Conservation (phyloP, 768 basidiomycete genomes). For the Auriscalpium vulgare region DNA sequence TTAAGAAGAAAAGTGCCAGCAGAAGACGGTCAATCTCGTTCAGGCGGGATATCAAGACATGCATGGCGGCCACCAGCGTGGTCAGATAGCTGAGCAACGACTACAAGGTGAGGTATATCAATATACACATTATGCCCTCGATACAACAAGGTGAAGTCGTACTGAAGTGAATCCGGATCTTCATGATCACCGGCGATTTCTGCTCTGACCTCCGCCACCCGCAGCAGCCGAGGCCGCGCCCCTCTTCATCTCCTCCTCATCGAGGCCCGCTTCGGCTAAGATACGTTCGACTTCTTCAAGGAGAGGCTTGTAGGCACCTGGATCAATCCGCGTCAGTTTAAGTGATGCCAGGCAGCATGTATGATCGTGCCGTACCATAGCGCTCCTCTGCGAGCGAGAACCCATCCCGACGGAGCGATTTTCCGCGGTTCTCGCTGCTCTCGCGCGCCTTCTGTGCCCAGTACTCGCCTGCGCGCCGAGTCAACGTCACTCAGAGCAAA, state of each 20-base stretch:
- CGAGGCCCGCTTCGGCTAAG: constrained; percentile 73
- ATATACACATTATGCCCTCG: too few species aligned
- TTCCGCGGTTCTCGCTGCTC: constrained; percentile 60
- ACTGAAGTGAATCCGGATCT: too few species aligned
- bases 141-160: too few species aligned
- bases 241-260: constrained; percentile 71
- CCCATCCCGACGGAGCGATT: constrained; percentile 68
- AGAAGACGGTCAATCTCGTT: too few species aligned
- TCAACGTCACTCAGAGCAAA: too few species aligned
- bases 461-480: constrained; percentile 47
- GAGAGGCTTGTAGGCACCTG: constrained; percentile 76
- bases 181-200: constrained; percentile 33
- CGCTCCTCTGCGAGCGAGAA: constrained; percentile 68
- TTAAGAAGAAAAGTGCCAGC: too few species aligned
- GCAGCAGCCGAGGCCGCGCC: constrained; percentile 36
- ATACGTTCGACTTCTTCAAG: constrained; percentile 79
- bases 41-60: too few species aligned
- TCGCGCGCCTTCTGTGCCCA: constrained; percentile 71
- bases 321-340: not conserved
- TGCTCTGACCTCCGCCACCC: constrained; percentile 36
- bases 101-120: too few species aligned
- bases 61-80: too few species aligned
- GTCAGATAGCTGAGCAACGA: too few species aligned
- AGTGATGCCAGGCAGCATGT: too few species aligned
- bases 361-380: constrained; percentile 44